A percentile compares a stretch with the other conserved stretches of the same genome.
Conservation (phyloP, 176 grass and related monocot genomes). For the Oryza nivara region DNA sequence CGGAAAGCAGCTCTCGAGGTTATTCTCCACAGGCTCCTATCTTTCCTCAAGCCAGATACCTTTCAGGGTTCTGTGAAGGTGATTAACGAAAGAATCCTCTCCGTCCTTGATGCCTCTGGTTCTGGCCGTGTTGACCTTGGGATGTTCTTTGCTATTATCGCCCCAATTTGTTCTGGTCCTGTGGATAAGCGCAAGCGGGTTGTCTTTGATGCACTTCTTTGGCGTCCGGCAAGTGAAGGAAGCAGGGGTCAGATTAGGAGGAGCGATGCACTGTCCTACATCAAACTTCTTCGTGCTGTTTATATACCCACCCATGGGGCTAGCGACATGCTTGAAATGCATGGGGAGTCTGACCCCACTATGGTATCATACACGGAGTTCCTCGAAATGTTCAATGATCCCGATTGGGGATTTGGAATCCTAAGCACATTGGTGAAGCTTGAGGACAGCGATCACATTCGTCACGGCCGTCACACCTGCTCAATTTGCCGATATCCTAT, state of each 20-base stretch:
- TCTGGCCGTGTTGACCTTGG: conserved; percentile 91
- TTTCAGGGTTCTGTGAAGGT: conserved; percentile 89
- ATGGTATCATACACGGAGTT: conserved; percentile 92
- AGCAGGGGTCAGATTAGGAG: conserved; percentile 71
- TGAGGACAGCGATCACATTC: conserved; percentile 89
- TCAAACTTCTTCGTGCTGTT: conserved; percentile 81
- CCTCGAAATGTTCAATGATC: conserved; percentile 96
- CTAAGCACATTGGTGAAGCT: conserved; percentile 81
- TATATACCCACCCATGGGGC: conserved; percentile 81
- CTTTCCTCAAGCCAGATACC: conserved; percentile 88
- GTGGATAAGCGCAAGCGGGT: conserved; percentile 70
- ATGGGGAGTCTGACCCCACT: conserved; percentile 91
- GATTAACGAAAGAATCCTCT: conserved; percentile 91
- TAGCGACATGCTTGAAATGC: conserved; percentile 92
- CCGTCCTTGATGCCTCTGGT: conserved; percentile 76
- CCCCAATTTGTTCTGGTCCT: conserved; percentile 79
- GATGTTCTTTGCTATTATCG: conserved; percentile 92
- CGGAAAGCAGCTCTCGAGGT: conserved; percentile 87
- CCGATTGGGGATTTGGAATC: conserved; percentile 93
- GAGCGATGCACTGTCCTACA: conserved; percentile 75
- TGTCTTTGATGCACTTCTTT: conserved; percentile 87
- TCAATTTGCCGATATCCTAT: conserved; percentile 89
- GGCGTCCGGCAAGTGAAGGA: conserved; percentile 77
- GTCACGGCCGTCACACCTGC: conserved; percentile 80
- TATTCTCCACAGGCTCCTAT: conserved; percentile 82